phyloP scores from a whole-genome alignment of 495 filamentous ascomycete species.

The Hypoxylon intermedium region DNA sequence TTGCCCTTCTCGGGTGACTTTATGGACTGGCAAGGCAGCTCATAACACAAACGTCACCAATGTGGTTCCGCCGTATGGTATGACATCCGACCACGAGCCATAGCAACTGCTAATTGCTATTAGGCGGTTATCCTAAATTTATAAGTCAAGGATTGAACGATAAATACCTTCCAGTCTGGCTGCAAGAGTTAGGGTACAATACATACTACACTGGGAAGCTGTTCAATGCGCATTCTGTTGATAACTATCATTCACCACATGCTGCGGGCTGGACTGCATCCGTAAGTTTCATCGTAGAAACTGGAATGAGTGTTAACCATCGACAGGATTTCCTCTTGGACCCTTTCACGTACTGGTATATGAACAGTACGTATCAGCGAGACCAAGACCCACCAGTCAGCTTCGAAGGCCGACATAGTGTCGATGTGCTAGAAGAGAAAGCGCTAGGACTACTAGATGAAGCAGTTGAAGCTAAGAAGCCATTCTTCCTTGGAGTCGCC shows the following conservation, averaged over 20 bases:
- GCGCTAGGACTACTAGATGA: constrained; percentile 70
- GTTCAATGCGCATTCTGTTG: constrained; percentile 67
- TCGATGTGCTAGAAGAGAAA: constrained; percentile 69
- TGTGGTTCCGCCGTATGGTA: constrained; percentile 67
- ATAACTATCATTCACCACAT: constrained; percentile 66
- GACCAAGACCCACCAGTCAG: constrained; percentile 65
- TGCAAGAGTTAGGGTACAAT: constrained; percentile 72
- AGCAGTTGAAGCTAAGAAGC: constrained; percentile 57
- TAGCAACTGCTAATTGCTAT: neutral
- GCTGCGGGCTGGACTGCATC: constrained; percentile 63
- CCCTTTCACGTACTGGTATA: constrained; percentile 74
- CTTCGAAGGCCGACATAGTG: constrained; percentile 64
- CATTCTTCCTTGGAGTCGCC: constrained; percentile 73
- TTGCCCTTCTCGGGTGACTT: constrained; percentile 67
- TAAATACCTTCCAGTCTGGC: constrained; percentile 71
- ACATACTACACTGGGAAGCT: constrained; percentile 79
- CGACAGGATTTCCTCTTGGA: constrained; percentile 70
- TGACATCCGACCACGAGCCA: neutral
- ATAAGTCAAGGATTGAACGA: constrained; percentile 69
- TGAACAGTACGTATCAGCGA: constrained; percentile 70
- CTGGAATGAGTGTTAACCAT: constrained; percentile 4
- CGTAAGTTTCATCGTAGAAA: constrained; percentile 15
- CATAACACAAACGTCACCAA: constrained; percentile 82
- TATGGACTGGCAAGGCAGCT: constrained; percentile 70
- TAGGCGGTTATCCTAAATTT: constrained; percentile 76